These are phyloP conservation scores for Aspergillus tamarii DNA, from an alignment of 2,329 filamentous ascomycete genomes.

Conservation along the genomic window DNA sequence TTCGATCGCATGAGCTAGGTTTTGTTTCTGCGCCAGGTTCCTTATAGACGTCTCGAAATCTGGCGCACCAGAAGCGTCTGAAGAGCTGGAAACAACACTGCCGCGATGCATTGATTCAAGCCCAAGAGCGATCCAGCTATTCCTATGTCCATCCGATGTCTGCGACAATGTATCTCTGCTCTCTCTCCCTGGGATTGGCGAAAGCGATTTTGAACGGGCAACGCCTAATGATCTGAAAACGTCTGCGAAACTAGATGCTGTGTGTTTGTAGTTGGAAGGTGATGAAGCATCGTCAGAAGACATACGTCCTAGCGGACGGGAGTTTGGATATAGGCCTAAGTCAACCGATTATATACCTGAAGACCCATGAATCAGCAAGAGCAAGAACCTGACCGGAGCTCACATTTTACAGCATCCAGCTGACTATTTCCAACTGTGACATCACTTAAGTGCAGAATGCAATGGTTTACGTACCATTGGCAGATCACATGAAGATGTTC, in stretches of 20 bases:
- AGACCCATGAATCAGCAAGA: constrained; percentile 3
- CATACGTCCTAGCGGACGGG: constrained; percentile 39
- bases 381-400: not conserved
- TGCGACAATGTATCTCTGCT: constrained; percentile 35
- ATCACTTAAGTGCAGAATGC: not conserved
- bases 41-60: constrained; percentile 43
- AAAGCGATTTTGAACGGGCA: constrained; percentile 43
- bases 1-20: constrained; percentile 39
- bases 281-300: constrained; percentile 47
- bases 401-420: constrained; percentile 1
- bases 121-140: constrained; percentile 37
- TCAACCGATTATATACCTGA: constrained; percentile 25
- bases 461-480: constrained; percentile 19
- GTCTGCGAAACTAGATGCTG: constrained; percentile 45
- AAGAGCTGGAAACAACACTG: constrained; percentile 42
- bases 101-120: constrained; percentile 48
- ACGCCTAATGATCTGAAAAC: constrained; percentile 48
- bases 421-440: not conserved
- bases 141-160: constrained; percentile 38
- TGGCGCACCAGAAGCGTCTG: constrained; percentile 41
- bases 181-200: constrained; percentile 37
- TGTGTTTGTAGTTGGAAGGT: constrained; percentile 38
- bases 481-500: constrained; percentile 14
- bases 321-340: constrained; percentile 18
- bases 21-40: constrained; percentile 38